phyloP scores from a whole-genome alignment of 2,329 filamentous ascomycete genomes.

The Fusarium sp. region DNA sequence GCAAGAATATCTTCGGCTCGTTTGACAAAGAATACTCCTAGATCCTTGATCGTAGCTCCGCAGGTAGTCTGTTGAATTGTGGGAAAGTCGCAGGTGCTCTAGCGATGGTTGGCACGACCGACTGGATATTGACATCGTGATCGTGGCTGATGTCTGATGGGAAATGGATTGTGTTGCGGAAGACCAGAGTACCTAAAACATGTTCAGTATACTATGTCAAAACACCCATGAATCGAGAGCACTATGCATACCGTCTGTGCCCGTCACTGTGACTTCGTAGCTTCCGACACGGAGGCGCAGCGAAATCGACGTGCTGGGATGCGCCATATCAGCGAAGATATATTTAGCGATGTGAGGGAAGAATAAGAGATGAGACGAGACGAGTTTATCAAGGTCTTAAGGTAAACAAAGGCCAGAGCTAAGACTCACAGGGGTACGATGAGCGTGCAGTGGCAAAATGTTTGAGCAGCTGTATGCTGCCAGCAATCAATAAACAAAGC shows the following conservation, averaged over 20 bases:
- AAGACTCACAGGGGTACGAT: neutral
- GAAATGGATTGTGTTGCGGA: neutral
- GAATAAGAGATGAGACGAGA: neutral
- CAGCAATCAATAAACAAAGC: neutral
- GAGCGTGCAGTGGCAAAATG: neutral
- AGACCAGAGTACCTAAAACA: neutral
- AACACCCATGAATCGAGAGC: neutral
- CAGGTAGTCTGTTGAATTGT: neutral
- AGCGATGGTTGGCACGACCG: neutral
- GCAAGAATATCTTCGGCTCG: slow-evolving; percentile 6
- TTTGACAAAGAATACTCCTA: neutral
- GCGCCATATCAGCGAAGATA: neutral
- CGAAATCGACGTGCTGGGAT: neutral
- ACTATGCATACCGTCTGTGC: neutral
- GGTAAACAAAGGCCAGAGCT: neutral
- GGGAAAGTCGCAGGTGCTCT: neutral
- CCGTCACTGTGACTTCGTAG: neutral
- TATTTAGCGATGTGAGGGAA: neutral
- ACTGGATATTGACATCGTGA: neutral
- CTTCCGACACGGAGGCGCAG: neutral
- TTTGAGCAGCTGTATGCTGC: neutral
- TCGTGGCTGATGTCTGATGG: neutral
- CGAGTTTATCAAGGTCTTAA: neutral
- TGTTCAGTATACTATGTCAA: neutral
- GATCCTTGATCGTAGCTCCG: slow-evolving; percentile 1